These are phyloP conservation scores for Cytospora leucostoma DNA, from an alignment of 2,329 filamentous ascomycete species.

Conservation along the genomic window DNA sequence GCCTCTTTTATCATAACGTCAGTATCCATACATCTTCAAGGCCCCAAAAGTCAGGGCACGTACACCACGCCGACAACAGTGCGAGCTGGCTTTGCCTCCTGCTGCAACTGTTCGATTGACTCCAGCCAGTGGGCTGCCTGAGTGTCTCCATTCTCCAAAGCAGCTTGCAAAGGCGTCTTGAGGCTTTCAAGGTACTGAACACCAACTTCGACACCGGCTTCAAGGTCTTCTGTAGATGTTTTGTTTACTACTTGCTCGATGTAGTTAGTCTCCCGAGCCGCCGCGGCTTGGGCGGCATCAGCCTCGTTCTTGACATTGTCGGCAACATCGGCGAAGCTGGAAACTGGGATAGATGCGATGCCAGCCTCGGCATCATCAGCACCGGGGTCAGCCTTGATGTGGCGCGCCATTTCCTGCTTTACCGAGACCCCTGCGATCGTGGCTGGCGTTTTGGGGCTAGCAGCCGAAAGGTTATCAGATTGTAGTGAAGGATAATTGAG, in stretches of 20 bases:
- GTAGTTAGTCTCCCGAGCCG: not conserved
- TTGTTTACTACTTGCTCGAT: constrained; percentile 32
- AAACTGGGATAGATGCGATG: not conserved
- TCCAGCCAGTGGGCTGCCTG: constrained; percentile 32
- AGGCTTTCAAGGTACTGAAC: constrained; percentile 31
- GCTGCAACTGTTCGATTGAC: constrained; percentile 42
- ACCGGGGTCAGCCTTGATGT: not conserved
- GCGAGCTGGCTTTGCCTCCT: constrained; percentile 39
- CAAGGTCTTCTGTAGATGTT: constrained; percentile 30
- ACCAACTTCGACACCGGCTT: constrained; percentile 31
- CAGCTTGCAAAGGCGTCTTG: constrained; percentile 27
- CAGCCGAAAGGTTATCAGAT: not conserved
- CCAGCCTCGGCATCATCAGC: not conserved
- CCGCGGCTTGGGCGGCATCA: not conserved
- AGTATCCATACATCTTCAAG: not conserved
- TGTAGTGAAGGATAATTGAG: not conserved
- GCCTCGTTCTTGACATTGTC: not conserved
- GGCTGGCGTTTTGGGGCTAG: not conserved
- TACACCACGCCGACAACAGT: constrained; percentile 57
- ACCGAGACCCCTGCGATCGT: not conserved
- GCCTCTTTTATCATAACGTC: constrained; percentile 36
- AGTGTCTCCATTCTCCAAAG: constrained; percentile 10
- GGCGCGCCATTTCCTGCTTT: not conserved
- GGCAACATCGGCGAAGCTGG: not conserved
- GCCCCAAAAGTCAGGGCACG: not conserved